phyloP scores from a whole-genome alignment of 2,329 filamentous ascomycete genomes.

The Aspergillus transmontanensis region DNA sequence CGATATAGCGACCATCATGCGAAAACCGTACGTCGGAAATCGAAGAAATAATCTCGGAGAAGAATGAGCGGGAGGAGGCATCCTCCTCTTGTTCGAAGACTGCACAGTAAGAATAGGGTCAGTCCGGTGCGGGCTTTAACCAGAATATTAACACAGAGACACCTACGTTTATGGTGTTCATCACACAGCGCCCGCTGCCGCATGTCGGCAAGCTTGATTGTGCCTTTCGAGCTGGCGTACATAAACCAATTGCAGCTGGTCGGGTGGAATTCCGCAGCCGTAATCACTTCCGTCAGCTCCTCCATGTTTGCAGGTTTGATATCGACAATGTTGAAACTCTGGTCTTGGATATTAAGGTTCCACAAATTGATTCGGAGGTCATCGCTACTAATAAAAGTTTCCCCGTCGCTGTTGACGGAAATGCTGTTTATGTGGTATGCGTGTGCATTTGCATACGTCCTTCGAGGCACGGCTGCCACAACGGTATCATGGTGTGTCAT shows the following conservation, averaged over 20 bases:
- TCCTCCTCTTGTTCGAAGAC: constrained; percentile 99
- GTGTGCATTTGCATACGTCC: constrained; percentile 97
- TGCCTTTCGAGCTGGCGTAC: constrained; percentile 99
- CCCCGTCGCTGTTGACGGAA: constrained; percentile 98
- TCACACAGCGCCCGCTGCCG: constrained; percentile 94
- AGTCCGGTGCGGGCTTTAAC: constrained; percentile 14
- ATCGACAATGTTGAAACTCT: constrained; percentile 99
- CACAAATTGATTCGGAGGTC: constrained; percentile 97
- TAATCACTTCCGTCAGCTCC: constrained; percentile 97
- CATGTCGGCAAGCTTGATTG: constrained; percentile 99
- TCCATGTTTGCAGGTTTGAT: constrained; percentile 99
- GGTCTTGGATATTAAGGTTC: constrained; percentile 99
- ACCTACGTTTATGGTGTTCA: constrained; percentile 88
- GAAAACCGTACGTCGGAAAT: constrained; percentile 99
- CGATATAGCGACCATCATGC: constrained; percentile 91
- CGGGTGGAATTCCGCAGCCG: constrained; percentile 95
- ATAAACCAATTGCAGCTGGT: constrained; percentile 99
- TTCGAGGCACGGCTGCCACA: constrained; percentile 90
- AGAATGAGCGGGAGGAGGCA: constrained; percentile 94
- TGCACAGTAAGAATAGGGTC: constrained; percentile 42
- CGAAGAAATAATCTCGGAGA: constrained; percentile 98
- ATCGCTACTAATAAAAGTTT: constrained; percentile 99
- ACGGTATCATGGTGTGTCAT: constrained; percentile 98
- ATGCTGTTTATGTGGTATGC: constrained; percentile 99
- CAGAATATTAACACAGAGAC: background rate